Conservation (phyloP, 2,329 filamentous ascomycete species). For the Xylaria digitata region DNA sequence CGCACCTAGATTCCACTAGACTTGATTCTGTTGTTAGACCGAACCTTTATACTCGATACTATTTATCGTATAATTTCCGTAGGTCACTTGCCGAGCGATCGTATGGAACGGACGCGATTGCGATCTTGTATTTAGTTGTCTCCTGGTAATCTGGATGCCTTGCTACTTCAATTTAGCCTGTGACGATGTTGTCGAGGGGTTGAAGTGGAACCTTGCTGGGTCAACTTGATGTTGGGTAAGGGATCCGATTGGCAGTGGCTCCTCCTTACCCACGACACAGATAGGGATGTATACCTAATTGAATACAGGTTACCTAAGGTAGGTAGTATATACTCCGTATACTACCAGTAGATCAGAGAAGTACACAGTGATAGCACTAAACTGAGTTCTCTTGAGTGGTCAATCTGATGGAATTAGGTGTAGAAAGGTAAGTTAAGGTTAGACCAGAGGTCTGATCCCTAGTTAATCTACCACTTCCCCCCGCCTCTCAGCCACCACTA, state of each 20-base stretch:
- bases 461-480: too few relatives aligned
- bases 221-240: slow-evolving; percentile 6
- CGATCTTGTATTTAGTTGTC: background rate
- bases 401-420: too few relatives aligned
- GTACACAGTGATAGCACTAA: too few relatives aligned
- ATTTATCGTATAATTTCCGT: background rate
- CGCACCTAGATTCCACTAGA: background rate
- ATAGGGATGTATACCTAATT: too few relatives aligned
- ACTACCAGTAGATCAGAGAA: too few relatives aligned
- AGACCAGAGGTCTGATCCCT: too few relatives aligned
- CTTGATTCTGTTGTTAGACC: background rate
- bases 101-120: background rate
- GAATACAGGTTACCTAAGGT: too few relatives aligned
- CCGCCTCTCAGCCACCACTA: too few relatives aligned
- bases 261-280: background rate
- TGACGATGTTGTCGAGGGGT: slow-evolving; percentile 23
- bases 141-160: background rate
- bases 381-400: too few relatives aligned
- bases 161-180: background rate
- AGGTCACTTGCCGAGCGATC: background rate
- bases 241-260: slow-evolving; percentile 15
- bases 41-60: background rate
- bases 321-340: too few relatives aligned
- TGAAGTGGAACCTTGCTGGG: slow-evolving; percentile 13
- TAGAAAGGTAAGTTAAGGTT: too few relatives aligned